Evolutionary conservation across 2,329 filamentous ascomycete genomes (phyloP).

Genomic region (Penicillium sp.): DNA sequence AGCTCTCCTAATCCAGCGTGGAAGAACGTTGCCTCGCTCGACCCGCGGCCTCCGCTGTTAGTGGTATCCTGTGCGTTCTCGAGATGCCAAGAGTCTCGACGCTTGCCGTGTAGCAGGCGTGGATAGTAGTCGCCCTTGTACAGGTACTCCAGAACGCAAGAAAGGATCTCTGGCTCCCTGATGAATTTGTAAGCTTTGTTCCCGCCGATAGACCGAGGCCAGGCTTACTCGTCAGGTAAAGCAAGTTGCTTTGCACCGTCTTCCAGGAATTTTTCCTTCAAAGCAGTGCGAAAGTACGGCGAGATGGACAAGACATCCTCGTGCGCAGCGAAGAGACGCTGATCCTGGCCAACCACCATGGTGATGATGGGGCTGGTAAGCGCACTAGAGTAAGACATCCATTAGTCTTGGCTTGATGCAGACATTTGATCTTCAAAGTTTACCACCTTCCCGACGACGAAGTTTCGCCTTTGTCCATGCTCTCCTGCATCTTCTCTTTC

Average conservation of each 20-base stretch:
- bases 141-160: slow-evolving; percentile 90
- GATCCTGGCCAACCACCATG: slow-evolving; percentile 78
- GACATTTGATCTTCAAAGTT: slow-evolving; percentile 5
- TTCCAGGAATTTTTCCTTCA: slow-evolving; percentile 72
- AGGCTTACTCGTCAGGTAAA: slow-evolving; percentile 63
- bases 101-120: slow-evolving; percentile 82
- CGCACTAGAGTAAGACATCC: slow-evolving; percentile 37
- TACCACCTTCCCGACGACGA: slow-evolving; percentile 54
- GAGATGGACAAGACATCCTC: slow-evolving; percentile 87
- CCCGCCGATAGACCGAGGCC: not conserved
- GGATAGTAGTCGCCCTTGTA: slow-evolving; percentile 98
- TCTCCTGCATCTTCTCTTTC: slow-evolving; percentile 87
- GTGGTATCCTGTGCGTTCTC: slow-evolving; percentile 66
- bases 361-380: slow-evolving; percentile 78
- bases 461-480: slow-evolving; percentile 73
- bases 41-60: slow-evolving; percentile 60
- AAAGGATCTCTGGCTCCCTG: slow-evolving; percentile 90
- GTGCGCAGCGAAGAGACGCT: slow-evolving; percentile 90
- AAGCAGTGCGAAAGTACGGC: slow-evolving; percentile 75
- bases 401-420: slow-evolving; percentile 3
- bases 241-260: slow-evolving; percentile 71
- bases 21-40: slow-evolving; percentile 75
- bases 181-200: slow-evolving; percentile 4
- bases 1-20: slow-evolving; percentile 72
- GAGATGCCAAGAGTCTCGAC: slow-evolving; percentile 84